Percentiles rank a stretch among this genome's conserved stretches.
Conservation (phyloP, 257 asterid genomes). For the Marsdenia floribunda region DNA sequence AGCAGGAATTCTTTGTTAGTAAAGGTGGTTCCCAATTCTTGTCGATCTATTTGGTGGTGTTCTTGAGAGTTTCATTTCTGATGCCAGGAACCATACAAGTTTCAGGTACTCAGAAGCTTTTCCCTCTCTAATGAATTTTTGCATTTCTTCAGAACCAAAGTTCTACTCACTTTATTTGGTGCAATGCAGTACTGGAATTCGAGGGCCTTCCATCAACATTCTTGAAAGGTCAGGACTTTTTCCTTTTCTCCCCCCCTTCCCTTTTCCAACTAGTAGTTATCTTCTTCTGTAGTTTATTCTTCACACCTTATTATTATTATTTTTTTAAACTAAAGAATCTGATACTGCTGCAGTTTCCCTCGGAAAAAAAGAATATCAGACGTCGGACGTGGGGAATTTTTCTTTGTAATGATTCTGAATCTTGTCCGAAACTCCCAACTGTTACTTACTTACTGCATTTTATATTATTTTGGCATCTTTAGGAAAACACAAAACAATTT, state of each 20-base stretch:
- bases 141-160: neutral
- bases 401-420: slow-evolving; percentile 60
- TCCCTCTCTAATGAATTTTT: neutral
- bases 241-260: neutral
- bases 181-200: slow-evolving; percentile 60
- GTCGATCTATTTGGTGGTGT: neutral
- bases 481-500: neutral
- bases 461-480: neutral
- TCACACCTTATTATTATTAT: neutral
- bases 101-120: slow-evolving; percentile 46
- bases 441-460: slow-evolving; percentile 6
- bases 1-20: neutral
- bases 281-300: neutral
- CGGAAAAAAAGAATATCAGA: slow-evolving; percentile 73
- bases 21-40: neutral
- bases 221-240: slow-evolving; percentile 48
- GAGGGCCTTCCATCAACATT: slow-evolving; percentile 58
- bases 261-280: neutral
- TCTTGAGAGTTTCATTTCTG: slow-evolving; percentile 20
- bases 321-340: neutral
- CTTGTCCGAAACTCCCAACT: slow-evolving; percentile 11
- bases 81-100: slow-evolving; percentile 96
- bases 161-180: slow-evolving; percentile 11
- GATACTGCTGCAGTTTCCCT: slow-evolving; percentile 61
- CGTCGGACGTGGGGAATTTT: slow-evolving; percentile 71